A percentile compares a stretch with the other conserved stretches of the same genome.
Evolutionary conservation across 1,139 yeast species (phyloP).

Genomic region (Kurtzmaniella quercitrusa): DNA sequence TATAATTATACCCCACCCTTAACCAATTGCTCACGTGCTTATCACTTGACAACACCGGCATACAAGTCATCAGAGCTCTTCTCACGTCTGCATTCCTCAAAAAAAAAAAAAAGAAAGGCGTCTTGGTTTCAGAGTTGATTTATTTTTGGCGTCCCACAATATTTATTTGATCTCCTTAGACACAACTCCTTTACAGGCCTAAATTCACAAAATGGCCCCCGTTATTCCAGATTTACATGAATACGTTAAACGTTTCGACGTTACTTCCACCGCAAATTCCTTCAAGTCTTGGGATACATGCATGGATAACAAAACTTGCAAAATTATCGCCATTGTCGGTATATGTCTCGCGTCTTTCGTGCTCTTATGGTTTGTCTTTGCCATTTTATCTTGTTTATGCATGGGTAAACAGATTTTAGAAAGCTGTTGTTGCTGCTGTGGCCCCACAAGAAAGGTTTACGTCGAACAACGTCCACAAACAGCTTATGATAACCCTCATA

Average conservation of each 20-base stretch:
- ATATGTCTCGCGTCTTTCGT: constrained; percentile 54
- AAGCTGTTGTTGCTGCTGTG: constrained; percentile 46
- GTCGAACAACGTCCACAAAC: constrained; percentile 8
- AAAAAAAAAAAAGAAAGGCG: too few species aligned
- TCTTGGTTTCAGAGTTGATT: not conserved
- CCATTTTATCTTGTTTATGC: constrained; percentile 42
- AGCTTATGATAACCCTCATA: constrained; percentile 32
- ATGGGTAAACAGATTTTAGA: constrained; percentile 42
- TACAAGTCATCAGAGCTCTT: too few species aligned
- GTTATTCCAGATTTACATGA: constrained; percentile 1
- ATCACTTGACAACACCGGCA: too few species aligned
- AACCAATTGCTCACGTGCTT: too few species aligned
- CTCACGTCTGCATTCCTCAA: too few species aligned
- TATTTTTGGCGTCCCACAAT: not conserved
- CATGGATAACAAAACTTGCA: constrained; percentile 73
- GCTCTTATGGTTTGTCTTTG: constrained; percentile 39
- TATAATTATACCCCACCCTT: too few species aligned
- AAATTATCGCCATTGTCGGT: constrained; percentile 73
- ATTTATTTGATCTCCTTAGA: not conserved
- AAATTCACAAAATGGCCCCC: not conserved
- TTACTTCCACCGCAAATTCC: constrained; percentile 47
- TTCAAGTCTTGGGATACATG: constrained; percentile 74
- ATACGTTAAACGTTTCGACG: constrained; percentile 10
- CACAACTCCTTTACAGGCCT: not conserved
- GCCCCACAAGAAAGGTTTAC: constrained; percentile 19